phyloP scores from a whole-genome alignment of 352 stramenopile genomes.

The Phytopythium cucurbitacearum region DNA sequence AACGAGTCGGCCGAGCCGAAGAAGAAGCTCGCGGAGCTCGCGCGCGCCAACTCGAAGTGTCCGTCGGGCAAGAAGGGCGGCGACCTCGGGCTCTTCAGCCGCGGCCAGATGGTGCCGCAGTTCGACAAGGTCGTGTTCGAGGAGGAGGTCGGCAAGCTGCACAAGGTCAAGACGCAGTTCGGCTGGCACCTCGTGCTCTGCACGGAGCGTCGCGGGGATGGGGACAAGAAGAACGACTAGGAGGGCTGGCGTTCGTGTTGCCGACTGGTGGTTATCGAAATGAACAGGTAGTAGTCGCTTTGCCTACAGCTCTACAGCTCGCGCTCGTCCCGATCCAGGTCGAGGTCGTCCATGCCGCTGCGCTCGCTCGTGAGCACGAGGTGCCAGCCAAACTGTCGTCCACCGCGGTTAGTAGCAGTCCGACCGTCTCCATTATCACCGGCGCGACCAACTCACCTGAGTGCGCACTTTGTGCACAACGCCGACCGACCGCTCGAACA shows the following conservation, averaged over 20 bases:
- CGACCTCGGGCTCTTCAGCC: conserved; percentile 63
- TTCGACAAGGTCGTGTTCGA: conserved; percentile 73
- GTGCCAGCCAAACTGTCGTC: conserved; percentile 72
- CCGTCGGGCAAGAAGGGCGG: conserved; percentile 58
- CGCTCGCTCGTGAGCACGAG: conserved; percentile 69
- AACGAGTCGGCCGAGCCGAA: conserved; percentile 31
- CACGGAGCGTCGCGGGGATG: conserved; percentile 50
- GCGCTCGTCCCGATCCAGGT: conserved; percentile 17
- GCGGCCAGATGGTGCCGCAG: conserved; percentile 68
- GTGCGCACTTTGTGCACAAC: conserved; percentile 76
- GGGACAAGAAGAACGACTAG: conserved; percentile 30
- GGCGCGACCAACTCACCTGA: conserved; percentile 17
- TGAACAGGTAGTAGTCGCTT: too few relatives aligned
- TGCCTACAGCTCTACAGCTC: conserved; percentile 8
- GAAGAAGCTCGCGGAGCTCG: conserved; percentile 57
- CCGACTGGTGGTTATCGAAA: too few relatives aligned
- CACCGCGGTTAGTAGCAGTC: conserved; percentile 1
- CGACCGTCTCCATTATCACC: background rate
- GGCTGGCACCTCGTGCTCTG: conserved; percentile 76
- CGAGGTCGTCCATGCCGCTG: conserved; percentile 35
- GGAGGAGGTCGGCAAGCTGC: conserved; percentile 41
- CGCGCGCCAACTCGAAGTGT: conserved; percentile 43
- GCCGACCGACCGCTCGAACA: conserved; percentile 61
- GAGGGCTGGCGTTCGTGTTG: conserved; percentile 3
- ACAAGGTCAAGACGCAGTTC: conserved; percentile 72